phyloP scores from a whole-genome alignment of 495 filamentous ascomycete species.

The Penicillium soppii region DNA sequence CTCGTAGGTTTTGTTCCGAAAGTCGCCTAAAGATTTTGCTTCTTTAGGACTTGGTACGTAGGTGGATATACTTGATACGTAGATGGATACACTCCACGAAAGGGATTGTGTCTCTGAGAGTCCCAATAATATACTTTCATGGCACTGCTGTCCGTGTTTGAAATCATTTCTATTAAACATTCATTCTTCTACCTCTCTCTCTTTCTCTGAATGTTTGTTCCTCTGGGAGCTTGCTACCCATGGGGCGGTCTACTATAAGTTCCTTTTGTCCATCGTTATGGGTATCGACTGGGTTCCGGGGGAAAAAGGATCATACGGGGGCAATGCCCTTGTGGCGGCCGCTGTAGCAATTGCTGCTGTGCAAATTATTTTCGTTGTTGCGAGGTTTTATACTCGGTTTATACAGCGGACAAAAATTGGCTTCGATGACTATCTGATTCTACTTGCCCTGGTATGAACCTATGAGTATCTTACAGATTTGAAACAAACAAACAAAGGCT shows the following conservation, averaged over 20 bases:
- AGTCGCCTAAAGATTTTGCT: background rate
- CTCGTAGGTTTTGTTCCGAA: background rate
- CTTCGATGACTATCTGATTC: slow-evolving; percentile 32
- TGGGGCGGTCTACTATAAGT: background rate
- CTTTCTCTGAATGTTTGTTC: background rate
- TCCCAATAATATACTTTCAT: too few species aligned
- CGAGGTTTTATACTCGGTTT: slow-evolving; percentile 31
- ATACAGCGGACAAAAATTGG: slow-evolving; percentile 17
- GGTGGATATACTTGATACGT: too few species aligned
- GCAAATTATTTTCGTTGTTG: slow-evolving; percentile 23
- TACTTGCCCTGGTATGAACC: slow-evolving; percentile 23
- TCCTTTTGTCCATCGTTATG: background rate
- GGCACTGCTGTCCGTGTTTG: background rate
- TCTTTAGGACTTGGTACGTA: background rate
- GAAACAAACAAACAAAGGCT: background rate
- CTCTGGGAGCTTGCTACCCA: background rate
- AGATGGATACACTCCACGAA: too few species aligned
- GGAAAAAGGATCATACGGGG: slow-evolving; percentile 5
- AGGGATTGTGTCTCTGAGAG: too few species aligned
- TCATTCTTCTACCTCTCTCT: too few species aligned
- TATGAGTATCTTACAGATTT: too few species aligned
- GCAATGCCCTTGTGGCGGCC: slow-evolving; percentile 14
- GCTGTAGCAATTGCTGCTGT: slow-evolving; percentile 14
- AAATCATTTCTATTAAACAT: background rate
- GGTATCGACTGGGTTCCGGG: background rate